These are phyloP conservation scores for Gossypium turneri DNA, from an alignment of 345 rosid species.

Conservation along the genomic window DNA sequence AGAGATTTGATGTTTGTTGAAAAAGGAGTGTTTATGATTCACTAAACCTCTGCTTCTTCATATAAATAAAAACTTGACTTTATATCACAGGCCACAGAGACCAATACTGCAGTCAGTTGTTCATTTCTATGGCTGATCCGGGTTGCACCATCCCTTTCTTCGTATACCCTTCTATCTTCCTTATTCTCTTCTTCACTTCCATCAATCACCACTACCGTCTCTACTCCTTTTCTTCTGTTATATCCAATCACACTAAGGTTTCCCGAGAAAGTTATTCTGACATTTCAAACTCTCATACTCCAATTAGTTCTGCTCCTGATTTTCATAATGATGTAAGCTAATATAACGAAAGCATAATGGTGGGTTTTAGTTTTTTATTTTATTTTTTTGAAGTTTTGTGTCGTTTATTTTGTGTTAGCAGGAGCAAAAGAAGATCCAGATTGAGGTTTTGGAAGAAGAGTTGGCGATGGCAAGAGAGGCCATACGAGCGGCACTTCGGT, in stretches of 20 bases:
- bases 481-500: conserved; percentile 40
- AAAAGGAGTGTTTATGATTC: neutral
- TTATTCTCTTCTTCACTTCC: conserved; percentile 43
- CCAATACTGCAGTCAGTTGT: neutral
- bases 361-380: neutral
- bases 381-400: neutral
- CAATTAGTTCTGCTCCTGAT: conserved; percentile 6
- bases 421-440: conserved; percentile 22
- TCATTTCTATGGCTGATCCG: conserved; percentile 39
- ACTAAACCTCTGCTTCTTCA: conserved; percentile 2
- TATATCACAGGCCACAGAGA: neutral
- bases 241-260: neutral
- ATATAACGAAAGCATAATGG: neutral
- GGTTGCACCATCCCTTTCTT: conserved; percentile 36
- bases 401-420: neutral
- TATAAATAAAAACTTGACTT: neutral
- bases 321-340: neutral
- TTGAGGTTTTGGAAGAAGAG: conserved; percentile 48
- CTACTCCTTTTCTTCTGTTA: conserved; percentile 18
- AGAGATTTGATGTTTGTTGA: neutral
- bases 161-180: conserved; percentile 39
- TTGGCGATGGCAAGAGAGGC: conserved; percentile 63
- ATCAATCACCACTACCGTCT: conserved; percentile 30
- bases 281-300: neutral
- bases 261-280: neutral